These are phyloP conservation scores for Hura crepitans DNA, from an alignment of 441 rosid species.

Conservation along the genomic window DNA sequence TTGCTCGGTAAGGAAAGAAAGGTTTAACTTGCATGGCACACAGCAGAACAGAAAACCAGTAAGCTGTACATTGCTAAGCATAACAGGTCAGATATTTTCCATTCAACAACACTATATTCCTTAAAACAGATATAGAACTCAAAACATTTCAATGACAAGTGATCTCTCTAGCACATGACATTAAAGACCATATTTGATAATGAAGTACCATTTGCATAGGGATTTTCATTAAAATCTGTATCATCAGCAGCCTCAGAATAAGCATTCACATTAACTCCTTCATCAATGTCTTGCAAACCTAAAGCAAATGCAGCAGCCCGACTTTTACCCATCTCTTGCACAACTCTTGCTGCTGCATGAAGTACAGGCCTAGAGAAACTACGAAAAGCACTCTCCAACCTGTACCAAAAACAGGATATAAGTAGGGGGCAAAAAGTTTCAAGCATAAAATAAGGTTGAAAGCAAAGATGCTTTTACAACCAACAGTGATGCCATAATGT, in stretches of 20 bases:
- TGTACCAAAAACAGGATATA: constrained; percentile 24
- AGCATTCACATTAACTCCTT: constrained; percentile 65
- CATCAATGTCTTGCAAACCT: constrained; percentile 94
- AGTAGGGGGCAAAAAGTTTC: not conserved
- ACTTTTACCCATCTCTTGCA: constrained; percentile 98
- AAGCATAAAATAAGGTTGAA: not conserved
- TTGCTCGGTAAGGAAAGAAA: not conserved
- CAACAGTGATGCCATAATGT: not conserved
- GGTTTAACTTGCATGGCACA: constrained; percentile 5
- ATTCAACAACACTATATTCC: not conserved
- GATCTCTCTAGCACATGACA: constrained; percentile 3
- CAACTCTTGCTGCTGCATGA: constrained; percentile 99
- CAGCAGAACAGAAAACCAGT: not conserved
- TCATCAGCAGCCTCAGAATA: constrained; percentile 63
- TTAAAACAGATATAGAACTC: not conserved
- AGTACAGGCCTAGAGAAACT: constrained; percentile 99
- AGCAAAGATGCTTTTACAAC: not conserved
- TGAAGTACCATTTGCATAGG: constrained; percentile 72
- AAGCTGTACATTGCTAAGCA: not conserved
- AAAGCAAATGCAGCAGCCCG: constrained; percentile 96
- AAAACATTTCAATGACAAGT: not conserved
- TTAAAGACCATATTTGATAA: not conserved
- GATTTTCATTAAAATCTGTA: constrained; percentile 69
- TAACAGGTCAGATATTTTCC: not conserved
- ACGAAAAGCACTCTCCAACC: constrained; percentile 98